These are phyloP conservation scores for Sporobolus alterniflorus DNA, from an alignment of 202 grass and related monocot species.

Conservation along the genomic window DNA sequence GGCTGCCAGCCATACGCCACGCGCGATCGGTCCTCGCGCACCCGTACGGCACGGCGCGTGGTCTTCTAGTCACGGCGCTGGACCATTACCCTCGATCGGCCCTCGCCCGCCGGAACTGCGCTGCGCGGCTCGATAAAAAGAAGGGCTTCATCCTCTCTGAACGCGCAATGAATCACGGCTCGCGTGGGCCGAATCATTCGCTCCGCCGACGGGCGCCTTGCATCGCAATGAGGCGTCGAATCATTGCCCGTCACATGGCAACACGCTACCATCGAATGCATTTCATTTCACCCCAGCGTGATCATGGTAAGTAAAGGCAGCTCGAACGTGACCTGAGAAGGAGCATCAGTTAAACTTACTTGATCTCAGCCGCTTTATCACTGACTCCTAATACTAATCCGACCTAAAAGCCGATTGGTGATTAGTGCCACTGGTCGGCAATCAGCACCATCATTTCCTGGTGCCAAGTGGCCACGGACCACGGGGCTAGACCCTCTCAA, in stretches of 20 bases:
- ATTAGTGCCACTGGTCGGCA: constrained; percentile 15
- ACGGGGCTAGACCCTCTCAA: neutral
- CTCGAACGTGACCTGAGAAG: neutral
- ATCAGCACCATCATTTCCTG: neutral
- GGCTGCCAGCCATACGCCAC: neutral
- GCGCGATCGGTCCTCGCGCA: neutral
- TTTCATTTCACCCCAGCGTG: too few relatives aligned
- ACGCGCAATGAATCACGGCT: neutral
- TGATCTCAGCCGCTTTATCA: neutral
- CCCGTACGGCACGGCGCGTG: neutral
- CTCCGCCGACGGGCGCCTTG: neutral
- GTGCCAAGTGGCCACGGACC: constrained; percentile 17
- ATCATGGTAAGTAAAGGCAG: neutral
- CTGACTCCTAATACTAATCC: neutral
- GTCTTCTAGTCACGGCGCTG: neutral
- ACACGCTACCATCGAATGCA: neutral
- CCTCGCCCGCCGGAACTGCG: neutral
- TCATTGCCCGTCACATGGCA: neutral
- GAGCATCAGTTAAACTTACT: too few relatives aligned
- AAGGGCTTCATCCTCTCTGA: neutral
- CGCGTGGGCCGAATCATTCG: neutral
- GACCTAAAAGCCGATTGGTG: neutral
- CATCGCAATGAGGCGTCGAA: neutral
- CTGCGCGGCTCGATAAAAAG: neutral
- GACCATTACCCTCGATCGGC: neutral